Conservation (phyloP, 192 early-diverging fungal genomes). For the Coemansia sp. region DNA sequence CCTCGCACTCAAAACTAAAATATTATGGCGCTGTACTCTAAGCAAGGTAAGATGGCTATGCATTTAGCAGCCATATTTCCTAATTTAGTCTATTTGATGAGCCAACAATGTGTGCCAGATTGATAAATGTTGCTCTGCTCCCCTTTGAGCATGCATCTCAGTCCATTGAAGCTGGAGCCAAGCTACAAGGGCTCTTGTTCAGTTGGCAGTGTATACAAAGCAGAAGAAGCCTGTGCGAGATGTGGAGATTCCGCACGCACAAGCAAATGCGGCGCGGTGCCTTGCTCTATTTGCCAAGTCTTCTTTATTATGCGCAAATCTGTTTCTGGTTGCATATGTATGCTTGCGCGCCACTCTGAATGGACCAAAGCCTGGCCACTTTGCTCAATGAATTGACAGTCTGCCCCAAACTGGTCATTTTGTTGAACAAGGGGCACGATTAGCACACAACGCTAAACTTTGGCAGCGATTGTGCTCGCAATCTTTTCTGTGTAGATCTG, state of each 20-base stretch:
- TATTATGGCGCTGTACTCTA: constrained; percentile 9
- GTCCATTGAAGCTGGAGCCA: neutral
- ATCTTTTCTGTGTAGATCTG: constrained; percentile 34
- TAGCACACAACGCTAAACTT: constrained; percentile 5
- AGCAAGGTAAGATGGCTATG: constrained; percentile 8
- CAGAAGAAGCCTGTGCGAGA: neutral
- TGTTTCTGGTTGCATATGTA: neutral
- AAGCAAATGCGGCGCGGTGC: constrained; percentile 6
- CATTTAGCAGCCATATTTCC: neutral
- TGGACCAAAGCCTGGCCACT: neutral
- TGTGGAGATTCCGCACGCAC: neutral
- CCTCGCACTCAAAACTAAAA: neutral
- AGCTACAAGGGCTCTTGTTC: neutral
- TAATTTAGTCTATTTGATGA: neutral
- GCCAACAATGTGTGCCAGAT: neutral
- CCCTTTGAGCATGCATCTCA: neutral
- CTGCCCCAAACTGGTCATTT: neutral
- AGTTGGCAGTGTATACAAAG: neutral
- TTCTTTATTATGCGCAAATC: neutral
- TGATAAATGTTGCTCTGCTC: neutral
- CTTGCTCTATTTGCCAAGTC: neutral
- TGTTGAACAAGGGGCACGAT: constrained; percentile 1
- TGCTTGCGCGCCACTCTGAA: neutral
- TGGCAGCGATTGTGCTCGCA: neutral
- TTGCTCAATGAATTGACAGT: neutral